Conservation (phyloP, 805 yeast species). For the Lipomyces sp. region DNA sequence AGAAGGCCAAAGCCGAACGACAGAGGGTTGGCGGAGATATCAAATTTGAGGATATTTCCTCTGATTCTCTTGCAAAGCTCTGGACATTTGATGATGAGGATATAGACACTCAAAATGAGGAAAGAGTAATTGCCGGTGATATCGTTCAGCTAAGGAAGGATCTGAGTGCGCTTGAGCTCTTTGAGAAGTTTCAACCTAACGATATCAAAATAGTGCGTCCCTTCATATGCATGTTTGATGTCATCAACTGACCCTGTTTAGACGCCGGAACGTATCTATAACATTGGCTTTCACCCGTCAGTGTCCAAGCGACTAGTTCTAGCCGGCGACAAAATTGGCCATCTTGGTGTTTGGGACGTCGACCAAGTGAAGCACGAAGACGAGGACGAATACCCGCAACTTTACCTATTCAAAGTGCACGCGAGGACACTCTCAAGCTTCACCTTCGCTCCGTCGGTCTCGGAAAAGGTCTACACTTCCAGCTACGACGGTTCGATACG, state of each 20-base stretch:
- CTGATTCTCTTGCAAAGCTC: constrained; percentile 17
- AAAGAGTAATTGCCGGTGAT: constrained; percentile 52
- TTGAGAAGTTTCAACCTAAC: constrained; percentile 65
- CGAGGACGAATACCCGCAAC: constrained; percentile 46
- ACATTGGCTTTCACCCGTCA: constrained; percentile 78
- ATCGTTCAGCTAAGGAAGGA: constrained; percentile 58
- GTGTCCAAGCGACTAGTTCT: constrained; percentile 62
- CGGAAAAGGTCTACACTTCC: constrained; percentile 64
- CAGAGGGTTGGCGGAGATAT: constrained; percentile 71
- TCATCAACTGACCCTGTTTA: constrained; percentile 3
- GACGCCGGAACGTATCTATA: constrained; percentile 68
- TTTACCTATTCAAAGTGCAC: constrained; percentile 73
- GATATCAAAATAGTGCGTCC: constrained; percentile 64
- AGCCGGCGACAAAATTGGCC: constrained; percentile 91
- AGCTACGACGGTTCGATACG: constrained; percentile 91
- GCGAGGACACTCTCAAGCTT: constrained; percentile 73
- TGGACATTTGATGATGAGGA: constrained; percentile 43
- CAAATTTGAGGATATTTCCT: constrained; percentile 59
- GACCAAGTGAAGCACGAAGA: constrained; percentile 50
- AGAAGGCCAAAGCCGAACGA: constrained; percentile 50
- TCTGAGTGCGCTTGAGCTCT: constrained; percentile 57
- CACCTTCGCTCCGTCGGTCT: constrained; percentile 55
- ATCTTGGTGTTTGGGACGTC: constrained; percentile 87
- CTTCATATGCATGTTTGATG: background rate
- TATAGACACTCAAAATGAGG: constrained; percentile 13